Conservation (phyloP, 139 green algal species). For the Raphidocelis subcapitata region DNA sequence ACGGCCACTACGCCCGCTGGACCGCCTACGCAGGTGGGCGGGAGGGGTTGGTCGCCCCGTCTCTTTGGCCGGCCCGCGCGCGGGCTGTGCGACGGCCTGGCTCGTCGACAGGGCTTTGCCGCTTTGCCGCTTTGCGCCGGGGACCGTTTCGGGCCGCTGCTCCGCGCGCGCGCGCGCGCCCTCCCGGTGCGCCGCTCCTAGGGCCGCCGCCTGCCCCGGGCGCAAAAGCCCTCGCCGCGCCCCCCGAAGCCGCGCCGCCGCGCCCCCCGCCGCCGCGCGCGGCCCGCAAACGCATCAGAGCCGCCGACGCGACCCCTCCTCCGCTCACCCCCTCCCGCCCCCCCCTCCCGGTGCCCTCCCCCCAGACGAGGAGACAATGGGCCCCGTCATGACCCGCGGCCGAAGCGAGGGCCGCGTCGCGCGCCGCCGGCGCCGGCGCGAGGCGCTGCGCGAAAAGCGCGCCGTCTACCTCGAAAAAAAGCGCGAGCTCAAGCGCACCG, state of each 20-base stretch:
- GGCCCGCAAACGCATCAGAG: neutral
- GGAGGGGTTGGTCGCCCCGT: neutral
- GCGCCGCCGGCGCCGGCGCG: constrained; percentile 29
- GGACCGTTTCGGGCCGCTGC: neutral
- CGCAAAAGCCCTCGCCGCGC: neutral
- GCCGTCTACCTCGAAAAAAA: constrained; percentile 18
- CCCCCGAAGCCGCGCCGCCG: neutral
- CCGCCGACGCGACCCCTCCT: neutral
- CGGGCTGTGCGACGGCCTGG: neutral
- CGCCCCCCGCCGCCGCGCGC: neutral
- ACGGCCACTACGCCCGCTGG: constrained; percentile 50
- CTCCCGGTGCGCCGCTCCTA: neutral
- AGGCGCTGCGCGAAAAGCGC: constrained; percentile 25
- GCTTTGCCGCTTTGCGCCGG: neutral
- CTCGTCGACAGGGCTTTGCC: neutral
- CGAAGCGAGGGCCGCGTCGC: constrained; percentile 38
- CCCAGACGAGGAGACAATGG: constrained; percentile 5
- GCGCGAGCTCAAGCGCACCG: constrained; percentile 25
- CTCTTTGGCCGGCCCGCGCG: too few species aligned
- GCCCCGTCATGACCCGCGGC: constrained; percentile 1
- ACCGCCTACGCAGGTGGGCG: constrained; percentile 16
- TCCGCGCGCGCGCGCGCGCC: neutral
- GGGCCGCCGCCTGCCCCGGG: neutral
- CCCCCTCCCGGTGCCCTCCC: neutral
- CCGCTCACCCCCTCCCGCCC: neutral